phyloP scores from a whole-genome alignment of 768 basidiomycete species.

The Hortiboletus campestris region DNA sequence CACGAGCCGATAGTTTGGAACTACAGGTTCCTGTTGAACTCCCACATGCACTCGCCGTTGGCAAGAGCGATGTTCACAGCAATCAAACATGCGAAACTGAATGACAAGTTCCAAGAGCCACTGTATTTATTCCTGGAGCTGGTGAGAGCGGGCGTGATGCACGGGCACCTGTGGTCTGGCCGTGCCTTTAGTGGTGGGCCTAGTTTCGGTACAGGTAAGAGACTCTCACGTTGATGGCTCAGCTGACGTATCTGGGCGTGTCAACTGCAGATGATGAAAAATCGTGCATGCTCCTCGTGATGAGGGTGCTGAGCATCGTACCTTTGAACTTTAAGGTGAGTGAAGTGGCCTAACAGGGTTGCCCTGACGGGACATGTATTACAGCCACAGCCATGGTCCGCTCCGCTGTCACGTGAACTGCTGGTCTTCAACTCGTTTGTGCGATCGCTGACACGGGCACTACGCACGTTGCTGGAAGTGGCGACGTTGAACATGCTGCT shows the following conservation, averaged over 20 bases:
- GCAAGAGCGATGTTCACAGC: slow-evolving; percentile 91
- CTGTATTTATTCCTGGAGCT: slow-evolving; percentile 94
- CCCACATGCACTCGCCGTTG: slow-evolving; percentile 85
- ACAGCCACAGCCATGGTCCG: slow-evolving; percentile 89
- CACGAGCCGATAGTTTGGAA: slow-evolving; percentile 10
- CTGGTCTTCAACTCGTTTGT: slow-evolving; percentile 99
- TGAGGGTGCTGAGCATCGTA: slow-evolving; percentile 94
- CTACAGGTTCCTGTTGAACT: slow-evolving; percentile 80
- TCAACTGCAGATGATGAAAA: slow-evolving; percentile 80
- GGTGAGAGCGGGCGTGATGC: slow-evolving; percentile 94
- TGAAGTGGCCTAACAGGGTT: neutral
- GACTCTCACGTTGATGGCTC: slow-evolving; percentile 31
- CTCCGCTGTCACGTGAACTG: slow-evolving; percentile 93
- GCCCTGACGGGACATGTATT: slow-evolving; percentile 13
- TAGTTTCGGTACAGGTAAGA: slow-evolving; percentile 84
- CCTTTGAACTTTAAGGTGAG: slow-evolving; percentile 91
- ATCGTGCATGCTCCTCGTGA: slow-evolving; percentile 90
- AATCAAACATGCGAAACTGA: slow-evolving; percentile 72
- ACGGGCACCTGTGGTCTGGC: slow-evolving; percentile 87
- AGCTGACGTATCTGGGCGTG: slow-evolving; percentile 21
- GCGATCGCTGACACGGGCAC: slow-evolving; percentile 83
- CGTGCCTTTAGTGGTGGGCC: slow-evolving; percentile 92
- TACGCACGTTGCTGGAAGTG: slow-evolving; percentile 88
- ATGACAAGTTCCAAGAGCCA: slow-evolving; percentile 98
- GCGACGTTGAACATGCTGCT: slow-evolving; percentile 91